Percentiles rank a stretch among this genome's conserved stretches.
Evolutionary conservation across 257 asterid genomes (phyloP).

Genomic region (Plantago ovata): DNA sequence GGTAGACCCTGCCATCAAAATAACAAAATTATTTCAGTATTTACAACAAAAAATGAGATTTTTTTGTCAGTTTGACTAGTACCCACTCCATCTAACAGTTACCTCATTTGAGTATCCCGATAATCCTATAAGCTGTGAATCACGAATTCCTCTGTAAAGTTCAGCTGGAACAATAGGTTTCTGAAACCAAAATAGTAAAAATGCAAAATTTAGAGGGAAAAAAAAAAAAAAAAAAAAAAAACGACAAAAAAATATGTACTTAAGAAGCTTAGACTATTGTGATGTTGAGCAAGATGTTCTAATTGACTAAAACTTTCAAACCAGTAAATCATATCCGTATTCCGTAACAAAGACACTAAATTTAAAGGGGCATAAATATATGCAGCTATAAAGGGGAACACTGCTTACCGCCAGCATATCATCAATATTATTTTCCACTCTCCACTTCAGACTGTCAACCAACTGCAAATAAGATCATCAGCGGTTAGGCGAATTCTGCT

Average conservation of each 20-base stretch:
- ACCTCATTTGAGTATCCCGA: slow-evolving; percentile 74
- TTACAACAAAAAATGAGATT: slow-evolving; percentile 8
- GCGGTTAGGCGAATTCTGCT: slow-evolving; percentile 18
- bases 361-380: neutral
- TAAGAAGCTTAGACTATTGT: neutral
- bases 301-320: too few relatives aligned
- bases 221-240: too few relatives aligned
- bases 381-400: neutral
- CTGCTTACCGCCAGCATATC: slow-evolving; percentile 59
- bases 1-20: slow-evolving; percentile 51
- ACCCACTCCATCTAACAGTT: slow-evolving; percentile 19
- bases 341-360: neutral
- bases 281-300: too few relatives aligned
- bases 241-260: neutral
- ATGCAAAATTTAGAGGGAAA: too few relatives aligned
- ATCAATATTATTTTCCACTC: slow-evolving; percentile 64
- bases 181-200: slow-evolving; percentile 23
- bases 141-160: slow-evolving; percentile 58
- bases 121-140: slow-evolving; percentile 64
- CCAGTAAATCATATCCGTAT: too few relatives aligned
- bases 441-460: slow-evolving; percentile 59
- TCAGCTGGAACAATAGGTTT: slow-evolving; percentile 62
- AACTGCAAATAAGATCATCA: slow-evolving; percentile 43
- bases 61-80: slow-evolving; percentile 11
- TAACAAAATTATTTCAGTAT: neutral